Base-by-base conservation (phyloP, 345 rosid genomes). In the Gynandropsis gynandra region DNA sequence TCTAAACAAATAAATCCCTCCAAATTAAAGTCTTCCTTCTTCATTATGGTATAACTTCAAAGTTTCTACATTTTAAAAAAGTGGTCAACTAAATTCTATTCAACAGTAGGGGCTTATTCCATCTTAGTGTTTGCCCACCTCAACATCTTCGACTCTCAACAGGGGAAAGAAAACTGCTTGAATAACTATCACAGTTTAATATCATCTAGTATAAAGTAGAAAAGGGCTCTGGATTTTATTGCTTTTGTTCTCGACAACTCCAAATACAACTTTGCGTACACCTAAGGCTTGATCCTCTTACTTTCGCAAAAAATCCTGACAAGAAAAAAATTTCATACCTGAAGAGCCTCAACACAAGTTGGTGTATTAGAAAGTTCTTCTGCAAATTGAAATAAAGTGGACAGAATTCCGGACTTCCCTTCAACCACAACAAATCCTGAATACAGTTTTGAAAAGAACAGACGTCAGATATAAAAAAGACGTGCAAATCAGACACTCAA, bases 301-400 rank as follows among this genome's bases (percentile, higher is more conserved):
- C 27, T 19, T 64, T 14, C 42, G 27, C n/a, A 45, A 44, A 48
- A 27, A 43, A 31, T 33, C 34, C 50, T 45, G 32, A 47, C 16
- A 57, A 37, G 58, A 14, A 14, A 43, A 33, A 50, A 41, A 39
- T 46, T 45, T 43, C 49, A 64, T 74, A 87, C 98, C 95, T 84
- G 95, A 56, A 90, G 83, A 51, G 96, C 74, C 80, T 87, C 98
- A 72, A 84, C 62, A 73, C 89, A 83, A 59, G 74, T 72, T 37
- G 80, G 52, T 58, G 82, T 70, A 52, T 63, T 77, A 52, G 61
- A 68, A 58, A 70, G 52, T 52, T 61, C 64, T 65, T 76, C 81
- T 12, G 89, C 83, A 64, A 72, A 68, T 42, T 34, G 70, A 67
- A 80, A 71, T 54, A 87, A 63, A 32, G 76, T 77, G 46, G 32